phyloP scores from a whole-genome alignment of 108 stramenopile species.

The Stephanodiscus triporus region DNA sequence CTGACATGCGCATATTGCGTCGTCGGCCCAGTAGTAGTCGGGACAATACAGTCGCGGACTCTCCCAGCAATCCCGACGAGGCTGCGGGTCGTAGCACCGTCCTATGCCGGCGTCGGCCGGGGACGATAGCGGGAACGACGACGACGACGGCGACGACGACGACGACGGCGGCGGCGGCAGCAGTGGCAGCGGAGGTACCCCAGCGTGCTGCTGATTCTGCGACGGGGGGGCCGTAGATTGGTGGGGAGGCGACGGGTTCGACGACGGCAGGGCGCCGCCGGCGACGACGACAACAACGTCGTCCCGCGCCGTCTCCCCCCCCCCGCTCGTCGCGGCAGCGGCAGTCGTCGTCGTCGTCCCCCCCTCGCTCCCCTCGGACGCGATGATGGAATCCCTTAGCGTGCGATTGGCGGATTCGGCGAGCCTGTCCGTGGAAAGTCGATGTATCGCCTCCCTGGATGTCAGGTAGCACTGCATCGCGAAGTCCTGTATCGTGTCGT shows the following conservation, averaged over 20 bases:
- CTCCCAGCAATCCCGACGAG: slow-evolving; percentile 85
- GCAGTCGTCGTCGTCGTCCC: slow-evolving; percentile 5
- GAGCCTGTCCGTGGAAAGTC: slow-evolving; percentile 70
- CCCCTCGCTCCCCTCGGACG: background rate
- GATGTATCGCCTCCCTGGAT: slow-evolving; percentile 73
- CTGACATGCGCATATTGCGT: slow-evolving; percentile 65
- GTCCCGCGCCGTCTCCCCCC: background rate
- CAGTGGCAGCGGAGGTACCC: background rate
- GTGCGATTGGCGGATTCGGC: slow-evolving; percentile 78
- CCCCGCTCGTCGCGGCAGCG: background rate
- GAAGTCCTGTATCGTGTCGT: slow-evolving; percentile 60
- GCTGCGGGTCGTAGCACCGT: slow-evolving; percentile 50
- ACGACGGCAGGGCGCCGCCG: background rate
- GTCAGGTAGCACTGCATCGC: slow-evolving; percentile 65
- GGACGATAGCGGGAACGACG: slow-evolving; percentile 1
- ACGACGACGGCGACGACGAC: slow-evolving; percentile 13
- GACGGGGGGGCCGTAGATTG: background rate
- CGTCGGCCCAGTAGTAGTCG: slow-evolving; percentile 89
- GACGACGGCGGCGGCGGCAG: background rate
- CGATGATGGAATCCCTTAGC: slow-evolving; percentile 24
- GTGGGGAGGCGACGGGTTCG: slow-evolving; percentile 6
- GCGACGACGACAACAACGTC: background rate
- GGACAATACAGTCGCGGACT: slow-evolving; percentile 79
- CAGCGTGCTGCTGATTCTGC: too few species aligned
- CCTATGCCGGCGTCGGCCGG: slow-evolving; percentile 41